A percentile compares a stretch with the other conserved stretches of the same genome.
Conservation (phyloP, 2,329 filamentous ascomycete species). For the Xylaria sp. region DNA sequence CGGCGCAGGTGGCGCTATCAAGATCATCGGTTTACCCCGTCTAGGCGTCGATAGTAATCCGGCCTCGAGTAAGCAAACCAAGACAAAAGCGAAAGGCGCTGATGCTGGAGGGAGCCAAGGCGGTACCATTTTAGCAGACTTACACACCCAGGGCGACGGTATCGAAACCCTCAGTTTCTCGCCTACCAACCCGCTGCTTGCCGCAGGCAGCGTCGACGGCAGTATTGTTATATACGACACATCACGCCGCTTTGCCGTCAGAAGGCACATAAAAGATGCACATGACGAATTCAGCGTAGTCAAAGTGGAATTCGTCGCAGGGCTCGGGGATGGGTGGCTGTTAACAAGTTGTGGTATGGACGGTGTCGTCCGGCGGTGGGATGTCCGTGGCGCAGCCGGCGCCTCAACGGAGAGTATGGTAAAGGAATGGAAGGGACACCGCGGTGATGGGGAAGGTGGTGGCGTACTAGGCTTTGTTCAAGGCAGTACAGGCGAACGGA, state of each 20-base stretch:
- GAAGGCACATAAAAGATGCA: conserved; percentile 81
- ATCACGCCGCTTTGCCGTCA: conserved; percentile 85
- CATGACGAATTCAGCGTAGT: conserved; percentile 93
- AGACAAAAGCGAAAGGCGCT: conserved; percentile 53
- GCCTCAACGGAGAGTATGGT: conserved; percentile 75
- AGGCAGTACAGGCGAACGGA: conserved; percentile 74
- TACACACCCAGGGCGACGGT: conserved; percentile 80
- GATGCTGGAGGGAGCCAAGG: conserved; percentile 56
- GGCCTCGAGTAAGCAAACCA: conserved; percentile 47
- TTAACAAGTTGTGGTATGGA: conserved; percentile 93
- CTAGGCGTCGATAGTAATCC: conserved; percentile 51
- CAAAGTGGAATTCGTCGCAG: conserved; percentile 85
- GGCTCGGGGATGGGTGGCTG: conserved; percentile 67
- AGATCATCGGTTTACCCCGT: conserved; percentile 84
- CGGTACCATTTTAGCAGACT: conserved; percentile 78
- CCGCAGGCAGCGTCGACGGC: conserved; percentile 76
- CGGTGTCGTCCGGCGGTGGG: conserved; percentile 90
- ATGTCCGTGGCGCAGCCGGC: conserved; percentile 65
- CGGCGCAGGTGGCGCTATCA: conserved; percentile 86
- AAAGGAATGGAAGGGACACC: conserved; percentile 91
- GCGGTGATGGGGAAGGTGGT: conserved; percentile 85
- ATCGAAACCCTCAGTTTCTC: conserved; percentile 81
- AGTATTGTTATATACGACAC: conserved; percentile 89
- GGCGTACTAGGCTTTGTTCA: conserved; percentile 94
- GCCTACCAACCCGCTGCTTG: conserved; percentile 63